phyloP scores from a whole-genome alignment of 345 rosid species.

The Rubroshorea leprosula region DNA sequence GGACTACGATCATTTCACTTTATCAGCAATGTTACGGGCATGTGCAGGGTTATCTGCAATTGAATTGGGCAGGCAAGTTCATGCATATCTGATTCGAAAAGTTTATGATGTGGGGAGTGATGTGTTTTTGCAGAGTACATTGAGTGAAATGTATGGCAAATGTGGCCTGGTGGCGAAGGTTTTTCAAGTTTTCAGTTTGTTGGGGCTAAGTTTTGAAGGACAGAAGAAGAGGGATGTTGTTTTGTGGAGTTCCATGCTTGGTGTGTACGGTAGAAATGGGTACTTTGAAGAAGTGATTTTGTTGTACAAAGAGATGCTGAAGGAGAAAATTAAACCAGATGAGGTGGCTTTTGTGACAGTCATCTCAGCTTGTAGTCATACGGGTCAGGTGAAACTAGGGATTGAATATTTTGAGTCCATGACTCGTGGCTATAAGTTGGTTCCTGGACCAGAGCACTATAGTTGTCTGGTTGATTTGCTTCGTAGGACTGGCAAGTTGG shows the following conservation, averaged over 20 bases:
- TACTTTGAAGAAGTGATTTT: conserved; percentile 32
- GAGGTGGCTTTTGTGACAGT: conserved; percentile 44
- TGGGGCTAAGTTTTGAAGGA: conserved; percentile 19
- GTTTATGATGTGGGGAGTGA: conserved; percentile 27
- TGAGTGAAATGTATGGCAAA: conserved; percentile 59
- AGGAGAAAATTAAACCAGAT: conserved; percentile 38
- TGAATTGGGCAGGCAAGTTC: conserved; percentile 47
- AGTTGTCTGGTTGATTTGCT: conserved; percentile 53
- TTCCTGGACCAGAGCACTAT: conserved; percentile 46
- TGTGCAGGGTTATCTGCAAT: conserved; percentile 35
- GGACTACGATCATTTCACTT: conserved; percentile 39
- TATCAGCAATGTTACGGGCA: conserved; percentile 30
- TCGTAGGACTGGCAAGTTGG: conserved; percentile 49
- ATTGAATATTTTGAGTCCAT: conserved; percentile 42
- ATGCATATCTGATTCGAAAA: conserved; percentile 32
- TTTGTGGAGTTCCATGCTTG: conserved; percentile 57
- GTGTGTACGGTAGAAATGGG: conserved; percentile 44
- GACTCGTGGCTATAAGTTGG: conserved; percentile 27
- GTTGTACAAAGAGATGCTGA: conserved; percentile 36
- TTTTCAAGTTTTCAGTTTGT: conserved; percentile 31
- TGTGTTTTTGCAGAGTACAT: conserved; percentile 45
- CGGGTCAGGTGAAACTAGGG: conserved; percentile 50
- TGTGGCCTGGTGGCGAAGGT: conserved; percentile 46
- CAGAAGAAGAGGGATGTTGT: conserved; percentile 38
- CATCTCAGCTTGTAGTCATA: conserved; percentile 55